These are phyloP conservation scores for Danielia reshetovae DNA, from an alignment of 805 yeast species.

Conservation along the genomic window DNA sequence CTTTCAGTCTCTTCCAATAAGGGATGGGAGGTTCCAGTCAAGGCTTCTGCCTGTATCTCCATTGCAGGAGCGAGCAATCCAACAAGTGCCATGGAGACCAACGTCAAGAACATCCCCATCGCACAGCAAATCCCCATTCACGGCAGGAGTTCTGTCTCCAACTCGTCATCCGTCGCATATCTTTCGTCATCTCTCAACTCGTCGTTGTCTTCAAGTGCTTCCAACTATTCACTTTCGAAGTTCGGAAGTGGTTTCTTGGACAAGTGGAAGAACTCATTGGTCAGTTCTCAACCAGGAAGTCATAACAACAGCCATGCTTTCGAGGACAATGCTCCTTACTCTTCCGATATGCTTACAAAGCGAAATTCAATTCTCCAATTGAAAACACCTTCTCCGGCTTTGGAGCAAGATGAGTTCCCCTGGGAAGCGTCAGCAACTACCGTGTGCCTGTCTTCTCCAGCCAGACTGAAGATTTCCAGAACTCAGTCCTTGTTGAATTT, in stretches of 20 bases:
- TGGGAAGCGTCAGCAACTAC: conserved; percentile 9
- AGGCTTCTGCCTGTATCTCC: conserved; percentile 28
- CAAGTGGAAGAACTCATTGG: conserved; percentile 39
- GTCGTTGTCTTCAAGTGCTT: conserved; percentile 32
- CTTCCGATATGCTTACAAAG: conserved; percentile 4
- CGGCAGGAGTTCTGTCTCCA: conserved; percentile 28
- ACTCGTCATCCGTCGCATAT: conserved; percentile 36
- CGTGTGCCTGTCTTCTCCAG: not conserved
- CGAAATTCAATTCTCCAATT: conserved; percentile 6
- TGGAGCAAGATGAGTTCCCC: conserved; percentile 12
- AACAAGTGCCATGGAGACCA: conserved; percentile 13
- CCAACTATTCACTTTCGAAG: conserved; percentile 37
- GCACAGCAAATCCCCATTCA: conserved; percentile 13
- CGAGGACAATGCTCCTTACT: not conserved
- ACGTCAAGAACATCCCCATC: conserved; percentile 21
- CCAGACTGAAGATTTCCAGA: conserved; percentile 16
- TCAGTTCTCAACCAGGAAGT: conserved; percentile 8
- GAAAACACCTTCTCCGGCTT: conserved; percentile 15
- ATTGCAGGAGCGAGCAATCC: conserved; percentile 14
- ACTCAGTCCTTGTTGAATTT: conserved; percentile 36
- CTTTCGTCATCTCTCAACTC: conserved; percentile 40
- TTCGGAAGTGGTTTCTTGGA: conserved; percentile 43
- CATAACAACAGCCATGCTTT: conserved; percentile 1
- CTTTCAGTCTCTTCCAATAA: conserved; percentile 22
- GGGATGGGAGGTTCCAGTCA: conserved; percentile 48